phyloP scores from a whole-genome alignment of 2,329 filamentous ascomycete species.

The Curvularia spicifera region DNA sequence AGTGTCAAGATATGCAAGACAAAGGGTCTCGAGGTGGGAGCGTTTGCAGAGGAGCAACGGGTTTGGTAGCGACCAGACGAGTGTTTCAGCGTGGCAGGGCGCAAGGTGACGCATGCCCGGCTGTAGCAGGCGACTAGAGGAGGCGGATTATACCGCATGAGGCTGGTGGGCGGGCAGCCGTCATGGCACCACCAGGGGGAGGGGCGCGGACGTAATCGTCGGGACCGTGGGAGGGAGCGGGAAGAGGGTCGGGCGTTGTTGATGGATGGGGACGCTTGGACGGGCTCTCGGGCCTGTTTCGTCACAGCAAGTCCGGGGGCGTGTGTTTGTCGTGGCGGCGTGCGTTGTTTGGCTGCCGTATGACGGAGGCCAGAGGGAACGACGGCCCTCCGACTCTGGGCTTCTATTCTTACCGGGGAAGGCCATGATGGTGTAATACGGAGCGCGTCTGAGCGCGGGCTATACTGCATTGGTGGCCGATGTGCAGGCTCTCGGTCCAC shows the following conservation, averaged over 20 bases:
- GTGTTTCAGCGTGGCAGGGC: slow-evolving; percentile 7
- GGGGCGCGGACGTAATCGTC: slow-evolving; percentile 4
- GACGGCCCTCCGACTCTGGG: not conserved
- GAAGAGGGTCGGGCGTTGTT: not conserved
- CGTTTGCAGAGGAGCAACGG: not conserved
- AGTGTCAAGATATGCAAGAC: not conserved
- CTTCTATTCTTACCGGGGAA: slow-evolving; percentile 15
- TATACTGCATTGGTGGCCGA: slow-evolving; percentile 20
- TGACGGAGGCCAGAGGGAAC: not conserved
- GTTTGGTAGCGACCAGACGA: slow-evolving; percentile 1
- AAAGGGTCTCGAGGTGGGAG: not conserved
- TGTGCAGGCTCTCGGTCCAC: slow-evolving; percentile 18
- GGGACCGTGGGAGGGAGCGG: slow-evolving; percentile 5
- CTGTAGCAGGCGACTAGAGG: slow-evolving; percentile 10
- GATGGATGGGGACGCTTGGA: not conserved
- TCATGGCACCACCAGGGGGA: slow-evolving; percentile 13
- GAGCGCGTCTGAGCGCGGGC: slow-evolving; percentile 8
- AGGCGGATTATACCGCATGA: not conserved
- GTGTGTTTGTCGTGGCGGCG: slow-evolving; percentile 16
- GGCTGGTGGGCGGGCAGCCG: slow-evolving; percentile 12
- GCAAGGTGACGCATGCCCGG: slow-evolving; percentile 9
- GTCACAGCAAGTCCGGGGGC: slow-evolving; percentile 4
- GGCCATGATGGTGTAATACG: slow-evolving; percentile 27
- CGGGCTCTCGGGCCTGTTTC: slow-evolving; percentile 2
- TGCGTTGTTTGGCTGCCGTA: slow-evolving; percentile 5